Percentiles rank a stretch among this genome's conserved stretches.
These are phyloP conservation scores for Leucocoprinus birnbaumii DNA, from an alignment of 768 basidiomycete species.

Conservation along the genomic window DNA sequence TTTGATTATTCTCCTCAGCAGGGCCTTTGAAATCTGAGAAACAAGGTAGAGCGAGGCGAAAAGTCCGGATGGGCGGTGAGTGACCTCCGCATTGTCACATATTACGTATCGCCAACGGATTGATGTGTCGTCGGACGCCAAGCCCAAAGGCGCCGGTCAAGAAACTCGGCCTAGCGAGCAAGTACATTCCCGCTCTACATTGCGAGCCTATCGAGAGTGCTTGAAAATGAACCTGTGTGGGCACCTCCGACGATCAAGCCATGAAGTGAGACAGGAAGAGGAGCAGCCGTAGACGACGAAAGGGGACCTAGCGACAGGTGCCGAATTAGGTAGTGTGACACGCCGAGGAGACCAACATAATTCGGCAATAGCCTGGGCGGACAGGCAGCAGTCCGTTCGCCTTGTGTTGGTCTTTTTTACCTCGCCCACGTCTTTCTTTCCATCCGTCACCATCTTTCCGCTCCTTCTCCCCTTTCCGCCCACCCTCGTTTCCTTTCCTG, in stretches of 20 bases:
- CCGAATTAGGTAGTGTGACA: neutral
- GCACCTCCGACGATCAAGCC: too few relatives aligned
- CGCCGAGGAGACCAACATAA: neutral
- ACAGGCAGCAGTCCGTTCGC: neutral
- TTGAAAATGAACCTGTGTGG: too few relatives aligned
- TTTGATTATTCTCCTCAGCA: too few relatives aligned
- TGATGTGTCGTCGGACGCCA: too few relatives aligned
- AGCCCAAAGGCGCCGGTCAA: too few relatives aligned
- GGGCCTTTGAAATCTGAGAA: neutral
- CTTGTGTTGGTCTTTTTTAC: slow-evolving; percentile 1
- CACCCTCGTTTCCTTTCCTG: slow-evolving; percentile 6
- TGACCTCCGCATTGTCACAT: slow-evolving; percentile 5
- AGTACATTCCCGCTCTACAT: too few relatives aligned
- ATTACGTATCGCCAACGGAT: neutral
- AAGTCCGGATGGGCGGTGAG: neutral
- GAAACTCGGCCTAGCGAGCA: neutral
- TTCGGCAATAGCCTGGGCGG: too few relatives aligned
- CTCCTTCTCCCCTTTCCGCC: slow-evolving; percentile 6
- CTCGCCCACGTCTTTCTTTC: neutral
- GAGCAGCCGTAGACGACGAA: too few relatives aligned
- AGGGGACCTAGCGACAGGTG: too few relatives aligned
- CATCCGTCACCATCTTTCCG: slow-evolving; percentile 4
- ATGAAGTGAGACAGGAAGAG: too few relatives aligned
- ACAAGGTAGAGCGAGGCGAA: too few relatives aligned
- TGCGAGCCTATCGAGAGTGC: too few relatives aligned